phyloP scores from a whole-genome alignment of 1,139 yeast species.

The Meyerozyma guilliermondii region DNA sequence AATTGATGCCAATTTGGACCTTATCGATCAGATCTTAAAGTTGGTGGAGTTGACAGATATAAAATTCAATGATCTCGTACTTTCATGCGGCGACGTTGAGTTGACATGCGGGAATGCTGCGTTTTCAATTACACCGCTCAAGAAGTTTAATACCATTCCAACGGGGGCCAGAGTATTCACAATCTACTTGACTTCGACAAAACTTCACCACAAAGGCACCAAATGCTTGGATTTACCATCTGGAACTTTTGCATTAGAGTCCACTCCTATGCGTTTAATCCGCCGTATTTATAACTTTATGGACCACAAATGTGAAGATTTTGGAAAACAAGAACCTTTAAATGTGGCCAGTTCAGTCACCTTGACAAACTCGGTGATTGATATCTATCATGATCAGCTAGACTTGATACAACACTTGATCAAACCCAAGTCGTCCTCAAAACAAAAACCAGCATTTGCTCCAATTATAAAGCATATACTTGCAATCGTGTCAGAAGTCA shows the following conservation, averaged over 20 bases:
- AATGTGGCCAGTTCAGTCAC: conserved; percentile 7
- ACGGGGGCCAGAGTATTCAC: conserved; percentile 7
- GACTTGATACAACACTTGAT: conserved; percentile 11
- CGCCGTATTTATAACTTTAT: conserved; percentile 5
- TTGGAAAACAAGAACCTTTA: neutral
- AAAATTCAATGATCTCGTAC: neutral
- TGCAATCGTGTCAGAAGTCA: conserved; percentile 14
- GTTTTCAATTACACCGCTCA: neutral
- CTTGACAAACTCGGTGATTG: conserved; percentile 30
- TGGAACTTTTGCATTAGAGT: conserved; percentile 20
- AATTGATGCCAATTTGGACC: neutral
- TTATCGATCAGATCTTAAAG: neutral
- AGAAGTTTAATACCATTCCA: conserved; percentile 1
- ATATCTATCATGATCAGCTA: conserved; percentile 37
- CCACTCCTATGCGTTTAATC: conserved; percentile 17
- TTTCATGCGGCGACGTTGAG: neutral
- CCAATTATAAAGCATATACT: conserved; percentile 10
- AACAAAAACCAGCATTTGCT: conserved; percentile 1
- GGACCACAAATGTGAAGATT: neutral
- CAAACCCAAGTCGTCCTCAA: conserved; percentile 2
- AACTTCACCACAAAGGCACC: conserved; percentile 24
- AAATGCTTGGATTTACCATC: conserved; percentile 36
- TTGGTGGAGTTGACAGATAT: conserved; percentile 1
- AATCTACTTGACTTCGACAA: conserved; percentile 23
- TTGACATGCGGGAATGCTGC: neutral